Percentiles rank a stretch among this genome's conserved stretches.
These are phyloP conservation scores for Strobilomyces dryophilus DNA, from an alignment of 768 basidiomycete genomes.

Conservation along the genomic window DNA sequence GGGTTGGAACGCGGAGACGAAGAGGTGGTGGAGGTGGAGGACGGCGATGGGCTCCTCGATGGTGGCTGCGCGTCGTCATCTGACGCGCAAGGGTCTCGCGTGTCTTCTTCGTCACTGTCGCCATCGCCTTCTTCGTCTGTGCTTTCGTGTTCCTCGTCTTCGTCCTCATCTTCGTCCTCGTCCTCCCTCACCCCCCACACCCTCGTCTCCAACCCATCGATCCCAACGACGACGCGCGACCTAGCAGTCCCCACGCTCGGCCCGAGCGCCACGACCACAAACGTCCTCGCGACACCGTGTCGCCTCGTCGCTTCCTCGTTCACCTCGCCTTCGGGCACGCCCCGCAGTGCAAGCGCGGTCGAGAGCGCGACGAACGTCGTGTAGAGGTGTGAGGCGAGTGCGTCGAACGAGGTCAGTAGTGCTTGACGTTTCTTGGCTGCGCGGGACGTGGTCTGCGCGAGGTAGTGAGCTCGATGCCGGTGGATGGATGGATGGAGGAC, in stretches of 20 bases:
- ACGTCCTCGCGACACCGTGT: conserved; percentile 33
- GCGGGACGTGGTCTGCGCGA: conserved; percentile 39
- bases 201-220: conserved; percentile 59
- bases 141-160: conserved; percentile 7
- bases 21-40: conserved; percentile 20
- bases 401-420: conserved; percentile 63
- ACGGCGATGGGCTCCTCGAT: conserved; percentile 28
- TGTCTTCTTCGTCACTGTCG: conserved; percentile 8
- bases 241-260: conserved; percentile 60
- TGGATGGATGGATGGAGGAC: conserved; percentile 4
- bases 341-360: conserved; percentile 51
- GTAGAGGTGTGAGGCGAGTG: conserved; percentile 64
- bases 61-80: conserved; percentile 12
- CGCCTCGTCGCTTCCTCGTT: neutral
- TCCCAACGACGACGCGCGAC: conserved; percentile 54
- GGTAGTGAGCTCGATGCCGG: neutral
- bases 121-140: conserved; percentile 2
- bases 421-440: conserved; percentile 59
- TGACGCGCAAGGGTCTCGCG: neutral
- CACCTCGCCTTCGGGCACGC: conserved; percentile 3
- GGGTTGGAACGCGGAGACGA: neutral
- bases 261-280: conserved; percentile 63
- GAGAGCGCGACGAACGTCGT: conserved; percentile 75
- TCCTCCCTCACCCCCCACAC: conserved; percentile 25
- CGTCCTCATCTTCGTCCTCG: conserved; percentile 1